Percentiles rank a stretch among this genome's conserved stretches.
Conservation (phyloP, 345 rosid genomes). For the Populus tremula region DNA sequence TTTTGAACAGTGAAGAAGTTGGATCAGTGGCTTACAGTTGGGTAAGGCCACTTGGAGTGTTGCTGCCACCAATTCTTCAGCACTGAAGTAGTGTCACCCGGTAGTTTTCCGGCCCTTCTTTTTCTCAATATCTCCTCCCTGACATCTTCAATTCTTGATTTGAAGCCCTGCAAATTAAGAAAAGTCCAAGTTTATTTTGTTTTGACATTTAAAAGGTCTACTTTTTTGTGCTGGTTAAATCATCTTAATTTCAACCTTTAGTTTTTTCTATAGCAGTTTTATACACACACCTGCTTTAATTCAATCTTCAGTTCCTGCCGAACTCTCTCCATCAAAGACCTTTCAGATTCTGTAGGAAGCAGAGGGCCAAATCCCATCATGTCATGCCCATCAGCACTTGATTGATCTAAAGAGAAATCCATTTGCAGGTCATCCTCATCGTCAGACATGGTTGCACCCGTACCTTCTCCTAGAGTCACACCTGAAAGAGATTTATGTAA, state of each 20-base stretch:
- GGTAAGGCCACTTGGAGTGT: slow-evolving; percentile 98
- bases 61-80: slow-evolving; percentile 97
- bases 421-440: slow-evolving; percentile 88
- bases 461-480: slow-evolving; percentile 74
- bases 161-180: slow-evolving; percentile 59
- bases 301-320: slow-evolving; percentile 95
- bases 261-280: not conserved
- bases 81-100: slow-evolving; percentile 94
- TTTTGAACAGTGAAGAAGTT: not conserved
- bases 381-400: slow-evolving; percentile 57
- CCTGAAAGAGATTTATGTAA: slow-evolving; percentile 39
- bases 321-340: slow-evolving; percentile 98
- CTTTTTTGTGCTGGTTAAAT: too few species aligned
- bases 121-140: slow-evolving; percentile 95
- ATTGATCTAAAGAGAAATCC: slow-evolving; percentile 76
- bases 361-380: slow-evolving; percentile 91
- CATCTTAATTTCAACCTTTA: too few species aligned
- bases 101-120: slow-evolving; percentile 94
- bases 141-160: slow-evolving; percentile 92
- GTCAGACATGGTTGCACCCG: slow-evolving; percentile 94
- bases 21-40: slow-evolving; percentile 58
- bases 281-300: slow-evolving; percentile 65
- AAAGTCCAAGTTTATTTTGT: not conserved
- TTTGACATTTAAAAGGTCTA: too few species aligned
- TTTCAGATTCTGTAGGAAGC: slow-evolving; percentile 91